Base-by-base conservation (phyloP, 2,329 filamentous ascomycete species). In the Fusarium nodosum region DNA sequence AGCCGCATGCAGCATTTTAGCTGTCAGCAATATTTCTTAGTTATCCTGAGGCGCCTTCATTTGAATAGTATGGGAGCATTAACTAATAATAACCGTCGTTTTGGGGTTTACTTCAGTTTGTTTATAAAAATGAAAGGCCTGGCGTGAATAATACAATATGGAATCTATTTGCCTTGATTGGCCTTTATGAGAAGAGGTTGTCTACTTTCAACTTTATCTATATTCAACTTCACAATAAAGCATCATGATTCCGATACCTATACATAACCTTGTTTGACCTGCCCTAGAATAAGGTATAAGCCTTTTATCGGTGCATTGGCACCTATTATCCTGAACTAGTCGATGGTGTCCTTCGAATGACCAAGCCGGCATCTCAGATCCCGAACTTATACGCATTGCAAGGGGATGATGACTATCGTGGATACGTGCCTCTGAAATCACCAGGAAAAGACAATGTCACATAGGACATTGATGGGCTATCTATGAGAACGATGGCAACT, bases 231-330 rank as follows among this genome's bases (percentile, higher is more conserved):
- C n/a, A n/a, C n/a, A n/a, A n/a, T n/a, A n/a, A n/a, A n/a, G n/a
- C n/a, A n/a, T n/a, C n/a, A n/a, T n/a, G n/a, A n/a, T n/a, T n/a
- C n/a, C n/a, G n/a, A n/a, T n/a, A n/a, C n/a, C n/a, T n/a, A n/a
- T n/a, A n/a, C n/a, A n/a, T n/a, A n/a, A n/a, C n/a, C n/a, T n/a
- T n/a, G n/a, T n/a, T n/a, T n/a, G n/a, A n/a, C n/a, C n/a, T n/a
- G n/a, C n/a, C n/a, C n/a, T n/a, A n/a, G n/a, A n/a, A n/a, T n/a
- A n/a, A n/a, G n/a, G n/a, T n/a, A n/a, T n/a, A n/a, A n/a, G n/a
- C n/a, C n/a, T n/a, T n/a, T n/a, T n/a, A 52, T 57, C 52, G 55
- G 55, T 57, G 46, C 1, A 42, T 57, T 16, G 20, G 52, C 30
- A 52, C 46, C 12, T 57, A 57, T 13, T 7, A 42, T 18, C 6